A percentile compares a stretch with the other conserved stretches of the same genome.
Conservation (phyloP, 345 rosid genomes). For the Citrus australasica region DNA sequence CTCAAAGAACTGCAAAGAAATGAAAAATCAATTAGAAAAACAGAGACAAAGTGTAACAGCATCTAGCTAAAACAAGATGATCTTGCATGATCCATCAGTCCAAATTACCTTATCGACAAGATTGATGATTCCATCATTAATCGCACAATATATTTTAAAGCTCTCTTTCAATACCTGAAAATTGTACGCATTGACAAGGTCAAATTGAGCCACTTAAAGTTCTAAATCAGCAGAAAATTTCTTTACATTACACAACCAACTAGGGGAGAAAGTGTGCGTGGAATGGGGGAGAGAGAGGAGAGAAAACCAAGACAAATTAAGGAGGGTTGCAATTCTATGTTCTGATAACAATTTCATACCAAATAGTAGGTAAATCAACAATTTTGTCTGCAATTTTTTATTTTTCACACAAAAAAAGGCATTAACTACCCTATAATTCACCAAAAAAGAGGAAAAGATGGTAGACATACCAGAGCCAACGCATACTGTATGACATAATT, state of each 20-base stretch:
- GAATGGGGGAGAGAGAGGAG: background rate
- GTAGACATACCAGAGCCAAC: slow-evolving; percentile 68
- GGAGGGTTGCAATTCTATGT: background rate
- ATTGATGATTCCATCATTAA: slow-evolving; percentile 98
- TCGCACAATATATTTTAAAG: slow-evolving; percentile 91
- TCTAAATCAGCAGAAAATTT: background rate
- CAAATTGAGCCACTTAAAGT: background rate
- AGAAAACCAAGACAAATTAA: background rate
- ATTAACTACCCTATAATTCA: background rate
- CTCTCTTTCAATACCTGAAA: slow-evolving; percentile 97
- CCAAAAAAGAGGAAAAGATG: background rate
- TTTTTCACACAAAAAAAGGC: background rate
- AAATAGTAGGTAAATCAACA: background rate
- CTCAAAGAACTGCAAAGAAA: slow-evolving; percentile 58
- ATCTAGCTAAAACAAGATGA: slow-evolving; percentile 12
- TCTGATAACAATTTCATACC: background rate
- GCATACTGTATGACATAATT: slow-evolving; percentile 95
- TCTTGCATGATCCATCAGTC: background rate
- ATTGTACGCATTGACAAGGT: slow-evolving; percentile 14
- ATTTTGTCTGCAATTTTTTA: background rate
- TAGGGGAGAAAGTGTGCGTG: background rate
- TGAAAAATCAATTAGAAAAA: background rate
- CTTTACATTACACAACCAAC: background rate
- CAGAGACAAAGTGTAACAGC: slow-evolving; percentile 7
- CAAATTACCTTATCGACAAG: slow-evolving; percentile 87